phyloP scores from a whole-genome alignment of 768 basidiomycete genomes.

The Phaffia australis region DNA sequence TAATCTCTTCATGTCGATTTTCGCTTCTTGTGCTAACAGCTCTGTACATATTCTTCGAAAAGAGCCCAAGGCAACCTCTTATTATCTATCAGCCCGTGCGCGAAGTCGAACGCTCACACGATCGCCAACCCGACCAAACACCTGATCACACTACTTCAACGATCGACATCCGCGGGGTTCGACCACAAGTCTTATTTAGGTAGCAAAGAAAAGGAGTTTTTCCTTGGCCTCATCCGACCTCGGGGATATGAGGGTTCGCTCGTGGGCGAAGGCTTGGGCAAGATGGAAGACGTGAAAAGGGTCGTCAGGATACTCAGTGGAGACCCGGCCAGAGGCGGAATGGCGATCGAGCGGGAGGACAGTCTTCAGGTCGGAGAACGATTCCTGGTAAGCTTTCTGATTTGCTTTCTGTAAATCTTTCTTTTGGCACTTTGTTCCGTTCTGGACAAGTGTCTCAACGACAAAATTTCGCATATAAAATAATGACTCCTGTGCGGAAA shows the following conservation, averaged over 20 bases:
- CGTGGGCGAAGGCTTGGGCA: not conserved
- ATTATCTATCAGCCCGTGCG: not conserved
- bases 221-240: not conserved
- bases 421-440: not conserved
- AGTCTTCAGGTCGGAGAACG: conserved; percentile 3
- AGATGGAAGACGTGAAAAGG: not conserved
- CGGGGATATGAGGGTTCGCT: too few species aligned
- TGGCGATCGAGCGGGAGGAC: conserved; percentile 9
- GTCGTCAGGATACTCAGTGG: conserved; percentile 7
- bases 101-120: not conserved
- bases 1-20: not conserved
- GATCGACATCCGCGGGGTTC: not conserved
- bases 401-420: not conserved
- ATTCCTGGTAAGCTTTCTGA: not conserved
- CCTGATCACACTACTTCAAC: not conserved
- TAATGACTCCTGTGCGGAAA: too few species aligned
- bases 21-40: not conserved
- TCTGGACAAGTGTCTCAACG: not conserved
- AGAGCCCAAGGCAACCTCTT: conserved; percentile 10
- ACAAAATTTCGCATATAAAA: too few species aligned
- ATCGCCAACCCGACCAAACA: conserved; percentile 10
- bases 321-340: conserved; percentile 1
- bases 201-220: conserved; percentile 8
- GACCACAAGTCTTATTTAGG: too few species aligned
- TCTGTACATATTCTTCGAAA: not conserved